Evolutionary conservation across 1,139 yeast species (phyloP), one percentile per base, ranked within the genome.

Genomic region (Barnettozyma hawaiiensis): DNA sequence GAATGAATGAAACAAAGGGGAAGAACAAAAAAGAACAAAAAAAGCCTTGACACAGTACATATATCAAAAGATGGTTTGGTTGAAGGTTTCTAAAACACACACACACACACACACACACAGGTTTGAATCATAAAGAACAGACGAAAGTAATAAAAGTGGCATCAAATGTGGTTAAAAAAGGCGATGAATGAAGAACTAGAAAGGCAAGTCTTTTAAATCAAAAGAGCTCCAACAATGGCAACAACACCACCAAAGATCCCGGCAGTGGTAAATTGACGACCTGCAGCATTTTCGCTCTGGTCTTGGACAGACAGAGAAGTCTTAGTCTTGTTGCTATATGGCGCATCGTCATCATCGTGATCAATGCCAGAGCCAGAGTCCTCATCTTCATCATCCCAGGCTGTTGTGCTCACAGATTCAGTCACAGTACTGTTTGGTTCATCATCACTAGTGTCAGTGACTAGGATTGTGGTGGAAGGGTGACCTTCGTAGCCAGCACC

Each of bases 191-290:
- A n/a, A n/a, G n/a, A n/a, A n/a, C n/a, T n/a, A n/a, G n/a, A n/a
- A n/a, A n/a, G n/a, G n/a, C n/a, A n/a, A n/a, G n/a, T n/a, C 14
- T 18, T 15, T 14, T 39, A 50, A 35, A 51, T 37, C 43, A 51
- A 43, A 22, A 49, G 31, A 35, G 51, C 53, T 45, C 54, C 54
- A 34, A 43, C 44, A 36, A 45, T 48, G 31, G 50, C 47, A 15
- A 49, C 48, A 40, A 45, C 37, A 35, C 52, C 49, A 35, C 44
- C 47, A 31, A 44, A 11, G 3, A 31, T 14, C 24, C 43, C 41
- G 11, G 31, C 35, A 23, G 35, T 24, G 21, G 39, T 43, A 7
- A 41, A 15, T 16, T 34, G 26, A n/a, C 35, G 31, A 22, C 36
- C 46, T 20, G 48, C 54, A 37, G 40, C 50, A 44, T 47, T 50